Percentiles rank a stretch among this genome's conserved stretches.
phyloP scores from a whole-genome alignment of 176 grass and related monocot genomes.

The Lolium perenne region DNA sequence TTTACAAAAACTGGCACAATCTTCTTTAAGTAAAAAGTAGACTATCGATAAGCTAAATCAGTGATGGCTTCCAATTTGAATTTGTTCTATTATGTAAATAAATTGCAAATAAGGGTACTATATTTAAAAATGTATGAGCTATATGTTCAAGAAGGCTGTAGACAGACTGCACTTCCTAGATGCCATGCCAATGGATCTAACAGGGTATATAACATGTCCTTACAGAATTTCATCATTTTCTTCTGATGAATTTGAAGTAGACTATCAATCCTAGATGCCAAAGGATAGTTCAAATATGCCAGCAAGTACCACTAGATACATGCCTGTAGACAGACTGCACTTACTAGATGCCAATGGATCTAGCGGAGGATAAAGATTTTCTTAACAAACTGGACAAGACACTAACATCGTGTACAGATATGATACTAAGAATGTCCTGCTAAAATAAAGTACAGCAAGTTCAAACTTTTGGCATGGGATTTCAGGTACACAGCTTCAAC shows the following conservation, averaged over 20 bases:
- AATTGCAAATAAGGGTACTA: background rate
- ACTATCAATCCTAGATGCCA: too few species aligned
- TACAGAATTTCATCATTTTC: too few species aligned
- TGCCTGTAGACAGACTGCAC: background rate
- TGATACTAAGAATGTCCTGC: too few species aligned
- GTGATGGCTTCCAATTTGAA: background rate
- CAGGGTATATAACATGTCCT: too few species aligned
- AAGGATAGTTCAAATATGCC: too few species aligned
- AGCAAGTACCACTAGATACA: too few species aligned
- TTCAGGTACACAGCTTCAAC: background rate
- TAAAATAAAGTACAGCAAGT: too few species aligned
- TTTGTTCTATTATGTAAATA: too few species aligned
- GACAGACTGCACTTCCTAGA: background rate
- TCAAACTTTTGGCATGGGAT: too few species aligned
- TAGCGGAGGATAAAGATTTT: background rate
- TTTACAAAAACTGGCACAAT: background rate
- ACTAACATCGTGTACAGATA: too few species aligned
- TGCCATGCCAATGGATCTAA: too few species aligned
- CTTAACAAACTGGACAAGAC: background rate
- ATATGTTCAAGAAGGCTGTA: background rate
- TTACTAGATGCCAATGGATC: background rate
- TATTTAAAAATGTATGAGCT: background rate
- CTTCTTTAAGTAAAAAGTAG: background rate
- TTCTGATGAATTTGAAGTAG: too few species aligned
- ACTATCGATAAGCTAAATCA: background rate